These are phyloP conservation scores for Austroboletus festivus DNA, from an alignment of 768 basidiomycete species.

Conservation along the genomic window DNA sequence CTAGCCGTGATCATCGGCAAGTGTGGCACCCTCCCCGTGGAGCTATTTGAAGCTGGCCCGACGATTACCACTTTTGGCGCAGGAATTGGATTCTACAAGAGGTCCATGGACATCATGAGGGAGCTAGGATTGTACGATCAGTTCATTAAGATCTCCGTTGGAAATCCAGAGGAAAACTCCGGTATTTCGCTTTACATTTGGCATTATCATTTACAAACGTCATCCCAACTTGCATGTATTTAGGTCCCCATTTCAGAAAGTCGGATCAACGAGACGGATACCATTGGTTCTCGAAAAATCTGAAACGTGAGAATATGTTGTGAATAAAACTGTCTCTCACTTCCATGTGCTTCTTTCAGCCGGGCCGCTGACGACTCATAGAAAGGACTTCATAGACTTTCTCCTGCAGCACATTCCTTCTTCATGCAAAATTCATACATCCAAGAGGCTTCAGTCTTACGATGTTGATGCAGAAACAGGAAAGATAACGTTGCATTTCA, in stretches of 20 bases:
- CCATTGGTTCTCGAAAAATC: conserved; percentile 21
- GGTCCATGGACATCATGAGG: conserved; percentile 42
- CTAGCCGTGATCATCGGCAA: conserved; percentile 32
- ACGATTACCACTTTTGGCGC: conserved; percentile 43
- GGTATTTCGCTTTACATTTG: conserved; percentile 16
- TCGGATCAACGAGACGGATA: conserved; percentile 15
- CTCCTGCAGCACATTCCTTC: conserved; percentile 29
- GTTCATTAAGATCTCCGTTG: conserved; percentile 14
- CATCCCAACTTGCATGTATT: no score
- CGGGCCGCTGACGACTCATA: conserved; percentile 31
- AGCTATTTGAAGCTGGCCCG: conserved; percentile 42
- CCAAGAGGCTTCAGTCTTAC: conserved; percentile 35
- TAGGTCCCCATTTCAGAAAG: conserved; percentile 16
- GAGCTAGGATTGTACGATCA: conserved; percentile 39
- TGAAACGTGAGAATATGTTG: conserved; percentile 19
- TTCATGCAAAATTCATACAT: conserved; percentile 32
- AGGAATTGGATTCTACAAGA: conserved; percentile 45
- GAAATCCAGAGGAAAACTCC: conserved; percentile 18
- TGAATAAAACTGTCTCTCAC: not conserved
- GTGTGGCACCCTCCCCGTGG: conserved; percentile 28
- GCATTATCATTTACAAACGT: no score
- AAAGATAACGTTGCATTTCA: conserved; percentile 33
- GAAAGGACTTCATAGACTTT: conserved; percentile 36
- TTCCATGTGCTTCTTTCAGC: conserved; percentile 15
- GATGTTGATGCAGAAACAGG: conserved; percentile 16